Percentiles rank a stretch among this genome's conserved stretches.
Conservation (phyloP, 1,284 basidiomycete species). For the Melampsora americana region DNA sequence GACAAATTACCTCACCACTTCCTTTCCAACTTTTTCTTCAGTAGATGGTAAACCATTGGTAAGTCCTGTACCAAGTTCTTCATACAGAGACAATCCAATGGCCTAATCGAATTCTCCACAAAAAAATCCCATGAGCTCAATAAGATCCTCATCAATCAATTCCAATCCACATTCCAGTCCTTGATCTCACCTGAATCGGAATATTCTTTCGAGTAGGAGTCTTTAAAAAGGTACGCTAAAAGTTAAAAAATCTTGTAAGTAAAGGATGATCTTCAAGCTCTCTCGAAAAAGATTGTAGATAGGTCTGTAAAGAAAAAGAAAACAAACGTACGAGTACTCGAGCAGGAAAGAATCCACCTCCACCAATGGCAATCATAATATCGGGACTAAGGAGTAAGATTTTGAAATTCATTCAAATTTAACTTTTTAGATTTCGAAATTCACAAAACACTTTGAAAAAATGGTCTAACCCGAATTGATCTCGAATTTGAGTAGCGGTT, state of each 20-base stretch:
- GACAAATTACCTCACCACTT: slow-evolving; percentile 29
- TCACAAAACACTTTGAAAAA: background rate
- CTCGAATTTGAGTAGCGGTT: slow-evolving; percentile 16
- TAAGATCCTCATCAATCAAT: background rate
- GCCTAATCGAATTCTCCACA: slow-evolving; percentile 62
- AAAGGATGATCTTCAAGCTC: background rate
- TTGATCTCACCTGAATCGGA: slow-evolving; percentile 34
- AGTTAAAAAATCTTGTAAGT: background rate
- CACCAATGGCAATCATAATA: slow-evolving; percentile 70
- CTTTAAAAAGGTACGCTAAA: slow-evolving; percentile 78
- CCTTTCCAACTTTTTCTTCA: slow-evolving; percentile 37
- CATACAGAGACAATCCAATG: slow-evolving; percentile 87
- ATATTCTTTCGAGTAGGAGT: slow-evolving; percentile 62
- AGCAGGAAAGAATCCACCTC: slow-evolving; percentile 83
- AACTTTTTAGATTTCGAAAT: no score
- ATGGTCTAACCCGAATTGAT: slow-evolving; percentile 27
- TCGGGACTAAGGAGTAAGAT: slow-evolving; percentile 44
- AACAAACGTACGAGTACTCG: slow-evolving; percentile 68
- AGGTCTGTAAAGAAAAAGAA: slow-evolving; percentile 1
- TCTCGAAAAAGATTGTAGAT: background rate
- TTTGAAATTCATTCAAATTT: background rate
- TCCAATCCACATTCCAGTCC: background rate
- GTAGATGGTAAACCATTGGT: slow-evolving; percentile 36
- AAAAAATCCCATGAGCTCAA: background rate
- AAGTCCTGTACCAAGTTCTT: slow-evolving; percentile 60